Percentiles rank a stretch among this genome's conserved stretches.
These are phyloP conservation scores for Dothistroma pini DNA, from an alignment of 2,329 filamentous ascomycete genomes.

Conservation along the genomic window DNA sequence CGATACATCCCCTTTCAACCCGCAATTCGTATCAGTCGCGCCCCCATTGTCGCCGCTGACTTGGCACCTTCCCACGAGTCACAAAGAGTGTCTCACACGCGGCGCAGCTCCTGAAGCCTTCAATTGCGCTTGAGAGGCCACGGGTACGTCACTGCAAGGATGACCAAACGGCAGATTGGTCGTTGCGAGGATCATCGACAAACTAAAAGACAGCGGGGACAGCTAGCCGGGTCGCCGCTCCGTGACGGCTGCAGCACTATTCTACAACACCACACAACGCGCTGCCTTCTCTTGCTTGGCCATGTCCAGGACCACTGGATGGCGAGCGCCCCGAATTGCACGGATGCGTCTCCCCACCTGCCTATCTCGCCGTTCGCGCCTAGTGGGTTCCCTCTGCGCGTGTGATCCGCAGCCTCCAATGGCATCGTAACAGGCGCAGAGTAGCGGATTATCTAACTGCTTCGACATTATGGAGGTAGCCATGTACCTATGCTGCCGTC, in stretches of 20 bases:
- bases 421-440: not conserved
- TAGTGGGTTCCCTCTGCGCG: not conserved
- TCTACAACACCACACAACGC: not conserved
- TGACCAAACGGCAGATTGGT: slow-evolving; percentile 1
- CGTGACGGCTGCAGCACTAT: slow-evolving; percentile 1
- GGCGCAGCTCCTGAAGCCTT: slow-evolving; percentile 4
- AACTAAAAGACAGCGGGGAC: not conserved
- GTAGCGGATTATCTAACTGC: not conserved
- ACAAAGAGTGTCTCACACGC: not conserved
- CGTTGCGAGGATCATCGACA: slow-evolving; percentile 9
- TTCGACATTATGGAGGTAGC: not conserved
- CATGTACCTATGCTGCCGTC: not conserved
- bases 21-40: not conserved
- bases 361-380: not conserved
- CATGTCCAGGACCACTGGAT: not conserved
- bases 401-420: not conserved
- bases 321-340: too few relatives aligned
- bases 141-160: slow-evolving; percentile 6
- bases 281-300: not conserved
- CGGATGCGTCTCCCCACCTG: not conserved
- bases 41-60: not conserved
- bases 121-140: not conserved
- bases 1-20: not conserved
- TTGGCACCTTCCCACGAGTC: not conserved
- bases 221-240: not conserved